These are phyloP conservation scores for Odonthalia washingtoniensis DNA, from an alignment of 31 red algal species.

Conservation along the genomic window DNA sequence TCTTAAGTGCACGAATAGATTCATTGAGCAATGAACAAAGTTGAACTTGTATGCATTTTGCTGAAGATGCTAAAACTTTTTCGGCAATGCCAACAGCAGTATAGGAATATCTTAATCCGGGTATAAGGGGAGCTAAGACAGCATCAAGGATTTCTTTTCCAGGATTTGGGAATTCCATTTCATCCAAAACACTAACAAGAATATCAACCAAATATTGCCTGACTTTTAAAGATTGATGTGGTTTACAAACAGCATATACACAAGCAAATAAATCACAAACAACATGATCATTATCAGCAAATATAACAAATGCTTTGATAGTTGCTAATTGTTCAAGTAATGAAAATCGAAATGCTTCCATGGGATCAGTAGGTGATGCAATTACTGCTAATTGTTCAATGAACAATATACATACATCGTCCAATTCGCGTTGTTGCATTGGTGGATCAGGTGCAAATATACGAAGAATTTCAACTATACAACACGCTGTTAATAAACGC, in stretches of 20 bases:
- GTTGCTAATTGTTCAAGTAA: slow-evolving; percentile 72
- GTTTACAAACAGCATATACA: slow-evolving; percentile 53
- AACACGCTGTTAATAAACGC: slow-evolving; percentile 61
- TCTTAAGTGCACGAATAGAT: slow-evolving; percentile 46
- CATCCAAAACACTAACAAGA: slow-evolving; percentile 53
- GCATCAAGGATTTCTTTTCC: slow-evolving; percentile 55
- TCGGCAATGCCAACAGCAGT: slow-evolving; percentile 43
- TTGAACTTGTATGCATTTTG: slow-evolving; percentile 41
- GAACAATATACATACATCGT: slow-evolving; percentile 54
- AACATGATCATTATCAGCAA: slow-evolving; percentile 54
- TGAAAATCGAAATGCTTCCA: slow-evolving; percentile 56
- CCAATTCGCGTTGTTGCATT: slow-evolving; percentile 43
- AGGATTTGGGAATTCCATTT: slow-evolving; percentile 51
- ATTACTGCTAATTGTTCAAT: slow-evolving; percentile 65
- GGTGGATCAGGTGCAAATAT: slow-evolving; percentile 66
- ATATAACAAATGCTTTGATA: slow-evolving; percentile 74
- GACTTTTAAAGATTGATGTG: slow-evolving; percentile 49
- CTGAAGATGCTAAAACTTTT: slow-evolving; percentile 14
- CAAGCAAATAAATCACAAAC: slow-evolving; percentile 72
- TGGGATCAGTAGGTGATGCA: slow-evolving; percentile 24
- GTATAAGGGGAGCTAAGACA: slow-evolving; percentile 58
- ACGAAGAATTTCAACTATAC: slow-evolving; percentile 64
- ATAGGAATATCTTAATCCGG: slow-evolving; percentile 39
- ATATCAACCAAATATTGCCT: slow-evolving; percentile 60
- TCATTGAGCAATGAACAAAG: slow-evolving; percentile 65